A percentile compares a stretch with the other conserved stretches of the same genome.
Conservation (phyloP, 495 filamentous ascomycete species). For the Xylaria scruposa region DNA sequence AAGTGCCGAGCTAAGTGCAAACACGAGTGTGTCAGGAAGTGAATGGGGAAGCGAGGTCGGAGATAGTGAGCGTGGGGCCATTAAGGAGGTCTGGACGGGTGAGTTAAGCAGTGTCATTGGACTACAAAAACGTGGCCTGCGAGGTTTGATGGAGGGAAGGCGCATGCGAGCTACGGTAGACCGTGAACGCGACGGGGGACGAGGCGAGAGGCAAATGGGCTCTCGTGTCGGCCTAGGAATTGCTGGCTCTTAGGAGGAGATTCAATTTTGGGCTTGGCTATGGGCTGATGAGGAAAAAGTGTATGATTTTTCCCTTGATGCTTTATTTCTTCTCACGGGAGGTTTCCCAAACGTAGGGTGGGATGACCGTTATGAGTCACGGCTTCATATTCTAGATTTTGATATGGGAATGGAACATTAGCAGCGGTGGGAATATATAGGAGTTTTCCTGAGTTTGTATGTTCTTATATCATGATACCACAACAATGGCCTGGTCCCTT, state of each 20-base stretch:
- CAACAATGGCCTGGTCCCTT: background rate
- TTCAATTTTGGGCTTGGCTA: constrained; percentile 26
- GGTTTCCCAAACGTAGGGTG: background rate
- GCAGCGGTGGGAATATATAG: background rate
- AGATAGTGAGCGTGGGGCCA: constrained; percentile 44
- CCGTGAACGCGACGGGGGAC: constrained; percentile 39
- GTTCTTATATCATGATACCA: constrained; percentile 6
- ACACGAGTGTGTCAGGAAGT: constrained; percentile 53
- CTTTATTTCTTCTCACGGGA: background rate
- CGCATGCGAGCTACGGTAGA: constrained; percentile 68
- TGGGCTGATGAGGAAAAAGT: constrained; percentile 3
- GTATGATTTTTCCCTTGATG: background rate
- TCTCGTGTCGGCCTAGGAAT: constrained; percentile 42
- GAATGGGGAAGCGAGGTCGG: constrained; percentile 57
- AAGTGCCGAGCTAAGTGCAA: constrained; percentile 58
- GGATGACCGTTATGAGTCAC: constrained; percentile 16
- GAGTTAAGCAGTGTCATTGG: constrained; percentile 94
- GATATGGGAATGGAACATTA: constrained; percentile 22
- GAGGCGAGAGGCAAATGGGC: constrained; percentile 31
- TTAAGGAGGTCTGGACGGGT: constrained; percentile 75
- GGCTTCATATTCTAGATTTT: constrained; percentile 19
- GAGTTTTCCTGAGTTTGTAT: background rate
- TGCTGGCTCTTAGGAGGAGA: constrained; percentile 38
- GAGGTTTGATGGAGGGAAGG: constrained; percentile 94
- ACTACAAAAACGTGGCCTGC: constrained; percentile 88